phyloP scores from a whole-genome alignment of 495 filamentous ascomycete genomes.

The Annulohypoxylon stygium region DNA sequence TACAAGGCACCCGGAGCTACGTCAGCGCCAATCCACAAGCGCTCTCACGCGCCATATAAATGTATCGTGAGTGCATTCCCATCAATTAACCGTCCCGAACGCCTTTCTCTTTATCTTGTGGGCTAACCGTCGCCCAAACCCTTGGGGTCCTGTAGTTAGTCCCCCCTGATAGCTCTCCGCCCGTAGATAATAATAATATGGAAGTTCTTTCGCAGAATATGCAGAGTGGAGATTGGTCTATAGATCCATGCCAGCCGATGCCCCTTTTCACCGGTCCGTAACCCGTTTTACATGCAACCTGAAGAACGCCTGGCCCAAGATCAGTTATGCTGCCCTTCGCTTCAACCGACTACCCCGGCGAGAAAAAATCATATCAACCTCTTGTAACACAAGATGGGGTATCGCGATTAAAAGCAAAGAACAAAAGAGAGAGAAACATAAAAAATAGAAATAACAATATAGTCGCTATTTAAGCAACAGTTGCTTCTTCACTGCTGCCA shows the following conservation, averaged over 20 bases:
- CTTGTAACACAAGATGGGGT: slow-evolving; percentile 52
- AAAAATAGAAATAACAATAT: slow-evolving; percentile 12
- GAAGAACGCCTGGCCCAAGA: slow-evolving; percentile 44
- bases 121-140: slow-evolving; percentile 24
- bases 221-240: slow-evolving; percentile 55
- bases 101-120: slow-evolving; percentile 20
- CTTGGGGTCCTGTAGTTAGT: slow-evolving; percentile 12
- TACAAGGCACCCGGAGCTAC: slow-evolving; percentile 30
- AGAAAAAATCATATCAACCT: slow-evolving; percentile 34
- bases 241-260: slow-evolving; percentile 47
- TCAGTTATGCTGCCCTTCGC: slow-evolving; percentile 37
- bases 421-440: slow-evolving; percentile 47
- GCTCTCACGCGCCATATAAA: slow-evolving; percentile 15
- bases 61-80: slow-evolving; percentile 21
- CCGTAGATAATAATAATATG: slow-evolving; percentile 27
- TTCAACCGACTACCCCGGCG: slow-evolving; percentile 45
- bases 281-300: slow-evolving; percentile 40
- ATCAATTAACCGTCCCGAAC: slow-evolving; percentile 24
- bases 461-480: slow-evolving; percentile 28
- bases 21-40: slow-evolving; percentile 5
- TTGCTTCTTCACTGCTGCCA: slow-evolving; percentile 54
- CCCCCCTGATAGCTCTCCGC: slow-evolving; percentile 12
- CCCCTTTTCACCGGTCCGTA: slow-evolving; percentile 41
- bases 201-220: slow-evolving; percentile 49
- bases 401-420: slow-evolving; percentile 54